Evolutionary conservation across 192 early-diverging fungal genomes (phyloP).

Genomic region (Backusella sp.): DNA sequence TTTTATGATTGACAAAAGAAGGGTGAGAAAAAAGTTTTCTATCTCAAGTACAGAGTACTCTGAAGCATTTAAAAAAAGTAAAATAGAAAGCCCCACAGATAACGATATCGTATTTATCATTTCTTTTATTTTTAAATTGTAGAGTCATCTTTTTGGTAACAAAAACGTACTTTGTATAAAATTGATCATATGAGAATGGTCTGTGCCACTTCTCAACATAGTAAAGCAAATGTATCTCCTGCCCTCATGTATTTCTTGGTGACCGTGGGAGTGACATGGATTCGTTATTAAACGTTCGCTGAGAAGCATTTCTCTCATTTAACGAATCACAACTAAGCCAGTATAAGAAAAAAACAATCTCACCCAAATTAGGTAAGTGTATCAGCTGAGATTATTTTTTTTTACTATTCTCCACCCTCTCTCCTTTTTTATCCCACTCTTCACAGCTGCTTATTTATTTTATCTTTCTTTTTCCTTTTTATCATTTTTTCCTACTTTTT

Average conservation of each 20-base stretch:
- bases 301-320: background rate
- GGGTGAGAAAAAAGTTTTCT: background rate
- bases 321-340: conserved; percentile 3
- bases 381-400: conserved; percentile 1
- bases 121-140: background rate
- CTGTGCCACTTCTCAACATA: background rate
- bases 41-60: background rate
- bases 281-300: background rate
- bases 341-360: background rate
- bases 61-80: background rate
- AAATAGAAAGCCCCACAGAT: background rate
- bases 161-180: background rate
- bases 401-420: conserved; percentile 3
- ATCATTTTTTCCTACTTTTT: background rate
- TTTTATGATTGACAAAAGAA: conserved; percentile 1
- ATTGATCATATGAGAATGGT: background rate
- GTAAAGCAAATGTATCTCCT: background rate
- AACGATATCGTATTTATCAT: background rate
- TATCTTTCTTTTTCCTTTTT: background rate
- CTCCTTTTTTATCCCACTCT: background rate
- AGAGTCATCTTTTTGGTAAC: background rate
- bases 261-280: conserved; percentile 2
- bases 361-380: background rate
- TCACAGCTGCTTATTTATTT: background rate
- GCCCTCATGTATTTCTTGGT: background rate